Evolutionary conservation across 2,329 filamentous ascomycete species (phyloP), one percentile per base, ranked within the genome.

Genomic region (Colletotrichum gloeosporioides): DNA sequence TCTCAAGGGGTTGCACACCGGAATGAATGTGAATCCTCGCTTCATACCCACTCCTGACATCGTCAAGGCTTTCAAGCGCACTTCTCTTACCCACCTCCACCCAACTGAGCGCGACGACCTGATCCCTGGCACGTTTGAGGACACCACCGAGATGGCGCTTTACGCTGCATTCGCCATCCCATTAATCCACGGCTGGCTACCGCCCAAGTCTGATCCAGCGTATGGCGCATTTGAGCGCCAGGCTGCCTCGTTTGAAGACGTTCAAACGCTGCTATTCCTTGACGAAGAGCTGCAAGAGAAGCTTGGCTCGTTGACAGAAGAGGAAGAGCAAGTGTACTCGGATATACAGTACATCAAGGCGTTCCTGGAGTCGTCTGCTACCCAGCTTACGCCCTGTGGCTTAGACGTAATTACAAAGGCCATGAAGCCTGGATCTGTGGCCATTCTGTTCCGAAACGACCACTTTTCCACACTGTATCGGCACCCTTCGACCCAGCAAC

Each of bases 21-120:
- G 97, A 49, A 98, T 99, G 95, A 99, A 99, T 81, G 96, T 99
- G 73, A 99, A 99, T 79, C 97, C 97, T 4, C 92, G 94, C 25
- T 97, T 98, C 78, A 90, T 98, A 9, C 90, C 95, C 3, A 89
- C 87, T 0, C 82, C 85, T 9, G 87, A 90, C 16, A 84, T 88
- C 25, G 81, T 87, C 34, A 84, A 80, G 71, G 87, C 88, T 3
- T 88, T 89, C 62, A 89, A 88, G 82, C 88, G 86, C 67, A 91
- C 86, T 4, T 90, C 89, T 0, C 85, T 91, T 39, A 89, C 88
- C 2, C 88, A 92, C 77, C 80, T 90, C 3, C 86, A 90, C 77
- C 88, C 89, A 1, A 84, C 86, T 0, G 87, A 90, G 65, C 85
- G 89, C n/a, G 87, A 85, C 34, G 85, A 86, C 9, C 78, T 84